Evolutionary conservation across 768 basidiomycete species (phyloP).

Genomic region (Plicaturopsis crispa): DNA sequence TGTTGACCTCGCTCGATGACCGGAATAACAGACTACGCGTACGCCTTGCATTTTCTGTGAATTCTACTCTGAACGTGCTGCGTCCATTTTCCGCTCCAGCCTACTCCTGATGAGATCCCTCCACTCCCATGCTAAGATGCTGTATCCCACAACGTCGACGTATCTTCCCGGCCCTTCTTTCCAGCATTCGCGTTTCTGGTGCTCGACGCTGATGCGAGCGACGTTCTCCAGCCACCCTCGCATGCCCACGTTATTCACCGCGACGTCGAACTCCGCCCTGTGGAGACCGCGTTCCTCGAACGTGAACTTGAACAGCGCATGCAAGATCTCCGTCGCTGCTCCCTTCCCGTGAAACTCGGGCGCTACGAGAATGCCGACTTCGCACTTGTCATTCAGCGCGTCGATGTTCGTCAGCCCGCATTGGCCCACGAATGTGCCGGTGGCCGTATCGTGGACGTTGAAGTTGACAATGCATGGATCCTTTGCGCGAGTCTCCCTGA

Average conservation of each 20-base stretch:
- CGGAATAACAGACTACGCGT: too few relatives aligned
- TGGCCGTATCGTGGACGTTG: slow-evolving; percentile 3
- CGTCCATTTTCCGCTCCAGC: slow-evolving; percentile 23
- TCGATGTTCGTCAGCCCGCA: slow-evolving; percentile 6
- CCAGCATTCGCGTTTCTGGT: slow-evolving; percentile 32
- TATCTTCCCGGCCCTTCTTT: slow-evolving; percentile 25
- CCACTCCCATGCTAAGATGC: slow-evolving; percentile 38
- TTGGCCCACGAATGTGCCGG: neutral
- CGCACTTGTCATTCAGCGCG: slow-evolving; percentile 1
- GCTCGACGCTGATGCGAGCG: slow-evolving; percentile 30
- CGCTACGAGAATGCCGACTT: slow-evolving; percentile 7
- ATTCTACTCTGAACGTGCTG: too few relatives aligned
- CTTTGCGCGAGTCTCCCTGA: too few relatives aligned
- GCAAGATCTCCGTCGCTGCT: slow-evolving; percentile 36
- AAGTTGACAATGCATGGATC: too few relatives aligned
- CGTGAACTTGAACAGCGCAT: slow-evolving; percentile 28
- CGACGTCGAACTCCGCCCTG: slow-evolving; percentile 33
- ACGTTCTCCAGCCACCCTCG: slow-evolving; percentile 36
- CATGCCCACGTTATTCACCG: slow-evolving; percentile 34
- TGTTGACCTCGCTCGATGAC: too few relatives aligned
- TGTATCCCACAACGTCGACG: slow-evolving; percentile 31
- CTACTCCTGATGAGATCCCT: slow-evolving; percentile 21
- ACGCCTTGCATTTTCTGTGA: too few relatives aligned
- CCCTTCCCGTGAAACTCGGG: slow-evolving; percentile 29
- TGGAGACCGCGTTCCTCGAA: slow-evolving; percentile 36